Conservation (phyloP, 495 filamentous ascomycete genomes). For the Pyrenula aspistea region DNA sequence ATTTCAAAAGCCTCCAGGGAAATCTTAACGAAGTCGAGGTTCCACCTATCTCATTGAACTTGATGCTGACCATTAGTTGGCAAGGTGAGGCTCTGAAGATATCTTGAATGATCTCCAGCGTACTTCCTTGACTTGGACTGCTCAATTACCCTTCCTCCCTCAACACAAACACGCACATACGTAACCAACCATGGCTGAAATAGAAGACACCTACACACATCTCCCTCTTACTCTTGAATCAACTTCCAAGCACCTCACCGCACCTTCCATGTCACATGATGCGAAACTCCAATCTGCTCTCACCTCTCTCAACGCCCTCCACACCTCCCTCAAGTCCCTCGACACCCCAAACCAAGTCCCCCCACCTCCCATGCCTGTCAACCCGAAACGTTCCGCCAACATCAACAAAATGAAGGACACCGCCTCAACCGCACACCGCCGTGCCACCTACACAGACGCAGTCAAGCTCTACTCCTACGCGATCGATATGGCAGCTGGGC, state of each 20-base stretch:
- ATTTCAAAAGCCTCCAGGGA: no score
- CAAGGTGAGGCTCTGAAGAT: no score
- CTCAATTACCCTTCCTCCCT: no score
- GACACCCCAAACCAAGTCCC: conserved; percentile 39
- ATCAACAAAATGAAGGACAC: conserved; percentile 83
- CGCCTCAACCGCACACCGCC: conserved; percentile 73
- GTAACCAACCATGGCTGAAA: conserved; percentile 37
- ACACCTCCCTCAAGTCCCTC: conserved; percentile 54
- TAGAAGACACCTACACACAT: conserved; percentile 65
- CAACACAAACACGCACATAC: no score
- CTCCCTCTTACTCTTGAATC: conserved; percentile 75
- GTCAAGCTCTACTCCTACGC: conserved; percentile 69
- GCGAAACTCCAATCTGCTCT: conserved; percentile 53
- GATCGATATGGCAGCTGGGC: conserved; percentile 71
- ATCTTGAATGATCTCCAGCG: no score
- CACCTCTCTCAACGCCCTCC: conserved; percentile 55
- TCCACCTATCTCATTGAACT: no score
- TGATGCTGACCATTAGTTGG: no score
- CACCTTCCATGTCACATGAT: conserved; percentile 18
- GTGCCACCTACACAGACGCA: conserved; percentile 60
- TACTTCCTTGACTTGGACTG: no score
- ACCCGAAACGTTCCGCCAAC: conserved; percentile 74
- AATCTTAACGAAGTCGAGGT: no score
- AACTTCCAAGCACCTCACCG: conserved; percentile 54
- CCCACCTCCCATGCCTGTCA: conserved; percentile 68